Percentiles rank a stretch among this genome's conserved stretches.
Evolutionary conservation across 2,329 filamentous ascomycete species (phyloP).

Genomic region (Penicillium sp.): DNA sequence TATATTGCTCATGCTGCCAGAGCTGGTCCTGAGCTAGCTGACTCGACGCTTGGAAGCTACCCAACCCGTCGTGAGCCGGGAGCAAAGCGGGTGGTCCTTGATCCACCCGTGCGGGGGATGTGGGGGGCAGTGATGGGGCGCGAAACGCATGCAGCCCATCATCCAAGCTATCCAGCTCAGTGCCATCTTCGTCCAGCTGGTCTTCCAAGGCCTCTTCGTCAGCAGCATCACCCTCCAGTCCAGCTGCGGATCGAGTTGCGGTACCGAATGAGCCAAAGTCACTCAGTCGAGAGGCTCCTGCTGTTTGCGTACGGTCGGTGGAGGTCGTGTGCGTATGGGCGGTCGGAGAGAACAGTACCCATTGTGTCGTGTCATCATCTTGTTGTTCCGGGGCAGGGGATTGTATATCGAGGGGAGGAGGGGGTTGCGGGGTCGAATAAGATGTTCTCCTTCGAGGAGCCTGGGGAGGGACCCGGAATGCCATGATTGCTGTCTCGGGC

Average conservation of each 20-base stretch:
- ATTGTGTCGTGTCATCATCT: conserved; percentile 80
- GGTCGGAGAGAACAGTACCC: conserved; percentile 89
- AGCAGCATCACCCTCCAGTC: conserved; percentile 32
- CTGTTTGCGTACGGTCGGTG: conserved; percentile 63
- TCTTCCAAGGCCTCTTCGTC: conserved; percentile 62
- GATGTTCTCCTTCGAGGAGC: conserved; percentile 35
- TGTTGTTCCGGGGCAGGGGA: conserved; percentile 37
- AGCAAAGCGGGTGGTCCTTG: conserved; percentile 68
- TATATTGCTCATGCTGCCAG: conserved; percentile 85
- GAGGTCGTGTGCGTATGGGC: conserved; percentile 68
- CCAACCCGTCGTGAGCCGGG: conserved; percentile 89
- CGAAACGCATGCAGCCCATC: conserved; percentile 88
- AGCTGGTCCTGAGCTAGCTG: conserved; percentile 74
- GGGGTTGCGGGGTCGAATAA: conserved; percentile 29
- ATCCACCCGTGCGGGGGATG: conserved; percentile 47
- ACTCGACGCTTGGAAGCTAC: conserved; percentile 72
- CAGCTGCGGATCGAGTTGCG: conserved; percentile 58
- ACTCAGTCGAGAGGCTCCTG: conserved; percentile 72
- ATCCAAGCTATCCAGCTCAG: conserved; percentile 90
- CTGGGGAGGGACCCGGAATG: conserved; percentile 40
- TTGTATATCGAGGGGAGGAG: conserved; percentile 28
- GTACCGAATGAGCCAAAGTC: conserved; percentile 79
- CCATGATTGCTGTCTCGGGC: conserved; percentile 27
- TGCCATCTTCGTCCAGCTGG: conserved; percentile 51
- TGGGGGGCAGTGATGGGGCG: conserved; percentile 53